Conservation (phyloP, 768 basidiomycete genomes). For the Ephemerocybe angulata region DNA sequence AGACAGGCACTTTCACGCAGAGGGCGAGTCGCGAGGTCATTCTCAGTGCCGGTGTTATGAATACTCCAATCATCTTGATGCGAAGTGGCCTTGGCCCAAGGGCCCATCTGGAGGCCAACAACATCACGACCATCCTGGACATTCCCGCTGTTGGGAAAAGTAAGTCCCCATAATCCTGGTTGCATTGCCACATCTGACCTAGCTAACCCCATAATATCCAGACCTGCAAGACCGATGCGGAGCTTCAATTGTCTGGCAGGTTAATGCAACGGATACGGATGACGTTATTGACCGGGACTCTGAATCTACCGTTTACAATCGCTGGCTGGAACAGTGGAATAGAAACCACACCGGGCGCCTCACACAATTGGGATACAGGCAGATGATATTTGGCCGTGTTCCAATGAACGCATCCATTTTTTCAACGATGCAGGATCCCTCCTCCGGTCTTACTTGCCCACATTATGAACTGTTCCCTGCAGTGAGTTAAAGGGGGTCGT, state of each 20-base stretch:
- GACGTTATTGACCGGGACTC: neutral
- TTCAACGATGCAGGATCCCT: neutral
- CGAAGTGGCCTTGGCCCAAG: neutral
- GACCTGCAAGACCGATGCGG: neutral
- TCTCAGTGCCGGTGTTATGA: neutral
- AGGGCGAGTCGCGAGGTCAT: too few relatives aligned
- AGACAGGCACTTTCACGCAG: too few relatives aligned
- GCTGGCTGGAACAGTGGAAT: neutral
- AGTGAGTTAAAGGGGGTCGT: too few relatives aligned
- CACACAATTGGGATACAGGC: neutral
- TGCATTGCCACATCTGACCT: too few relatives aligned
- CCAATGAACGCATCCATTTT: neutral
- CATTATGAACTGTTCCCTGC: slow-evolving; percentile 5
- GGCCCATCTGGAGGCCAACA: neutral
- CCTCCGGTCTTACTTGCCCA: slow-evolving; percentile 6
- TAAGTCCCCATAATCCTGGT: too few relatives aligned
- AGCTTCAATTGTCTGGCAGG: neutral
- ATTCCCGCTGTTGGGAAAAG: neutral
- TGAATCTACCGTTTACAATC: neutral
- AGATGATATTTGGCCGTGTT: neutral
- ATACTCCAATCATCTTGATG: neutral
- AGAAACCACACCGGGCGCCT: neutral
- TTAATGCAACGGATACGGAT: neutral
- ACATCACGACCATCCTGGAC: neutral
- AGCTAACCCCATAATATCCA: too few relatives aligned